Conservation (phyloP, 306 rosid species). For the Casuarina cunninghamiana region DNA sequence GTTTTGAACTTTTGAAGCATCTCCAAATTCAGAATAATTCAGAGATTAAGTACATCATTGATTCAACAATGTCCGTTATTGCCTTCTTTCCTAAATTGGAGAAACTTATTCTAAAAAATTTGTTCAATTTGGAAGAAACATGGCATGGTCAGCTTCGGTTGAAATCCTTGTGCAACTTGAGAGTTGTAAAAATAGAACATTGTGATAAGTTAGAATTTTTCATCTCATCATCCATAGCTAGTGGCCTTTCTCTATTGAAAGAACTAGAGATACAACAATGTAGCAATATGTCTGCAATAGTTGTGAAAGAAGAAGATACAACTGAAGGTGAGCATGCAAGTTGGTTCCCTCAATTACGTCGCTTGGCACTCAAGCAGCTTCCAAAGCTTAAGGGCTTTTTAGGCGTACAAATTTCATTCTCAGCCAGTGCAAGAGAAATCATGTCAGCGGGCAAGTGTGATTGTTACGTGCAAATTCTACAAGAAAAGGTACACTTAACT, state of each 20-base stretch:
- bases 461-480: too few relatives aligned
- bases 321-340: neutral
- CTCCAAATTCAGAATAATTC: constrained; percentile 9
- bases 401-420: too few relatives aligned
- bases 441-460: too few relatives aligned
- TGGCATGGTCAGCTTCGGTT: neutral
- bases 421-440: too few relatives aligned
- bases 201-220: neutral
- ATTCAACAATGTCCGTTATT: too few relatives aligned
- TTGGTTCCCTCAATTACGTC: neutral
- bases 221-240: constrained; percentile 3
- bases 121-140: neutral
- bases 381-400: too few relatives aligned
- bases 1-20: neutral
- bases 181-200: neutral
- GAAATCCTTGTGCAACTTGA: neutral
- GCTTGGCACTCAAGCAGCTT: neutral
- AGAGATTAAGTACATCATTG: neutral
- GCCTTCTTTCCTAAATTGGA: neutral
- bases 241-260: neutral
- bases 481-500: too few relatives aligned
- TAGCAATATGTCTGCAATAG: constrained; percentile 1
- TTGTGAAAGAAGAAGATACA: neutral
- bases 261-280: constrained; percentile 13
- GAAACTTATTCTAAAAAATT: neutral